These are phyloP conservation scores for Fragilaria crotonensis DNA, from an alignment of 108 stramenopile genomes.

Conservation along the genomic window DNA sequence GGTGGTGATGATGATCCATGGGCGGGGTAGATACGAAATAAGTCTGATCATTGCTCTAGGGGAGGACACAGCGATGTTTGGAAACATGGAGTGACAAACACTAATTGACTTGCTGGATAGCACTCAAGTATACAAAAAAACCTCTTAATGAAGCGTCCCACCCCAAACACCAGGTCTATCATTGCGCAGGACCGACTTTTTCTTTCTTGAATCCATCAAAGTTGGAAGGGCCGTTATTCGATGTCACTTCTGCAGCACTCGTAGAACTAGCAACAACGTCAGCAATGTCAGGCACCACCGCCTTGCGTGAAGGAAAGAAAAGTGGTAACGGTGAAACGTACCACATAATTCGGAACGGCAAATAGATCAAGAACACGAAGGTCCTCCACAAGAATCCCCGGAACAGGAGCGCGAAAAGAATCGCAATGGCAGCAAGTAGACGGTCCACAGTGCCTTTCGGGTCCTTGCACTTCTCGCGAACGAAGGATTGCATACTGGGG, in stretches of 20 bases:
- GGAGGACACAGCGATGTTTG: too few species aligned
- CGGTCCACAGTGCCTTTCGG: neutral
- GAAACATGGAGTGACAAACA: too few species aligned
- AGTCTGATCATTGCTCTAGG: too few species aligned
- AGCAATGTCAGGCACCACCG: neutral
- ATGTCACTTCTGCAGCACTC: neutral
- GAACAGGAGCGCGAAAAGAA: conserved; percentile 6
- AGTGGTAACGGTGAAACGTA: conserved; percentile 9
- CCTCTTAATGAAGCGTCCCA: too few species aligned
- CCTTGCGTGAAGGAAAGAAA: neutral
- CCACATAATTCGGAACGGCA: conserved; percentile 19
- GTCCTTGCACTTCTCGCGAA: neutral
- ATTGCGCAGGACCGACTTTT: neutral
- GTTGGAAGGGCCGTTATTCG: too few species aligned
- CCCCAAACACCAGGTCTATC: too few species aligned
- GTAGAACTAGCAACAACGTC: neutral
- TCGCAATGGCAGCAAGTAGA: neutral
- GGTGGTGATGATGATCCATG: too few species aligned
- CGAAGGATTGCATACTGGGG: neutral
- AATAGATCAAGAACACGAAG: conserved; percentile 3
- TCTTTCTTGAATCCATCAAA: conserved; percentile 3
- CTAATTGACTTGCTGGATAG: too few species aligned
- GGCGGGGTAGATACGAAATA: too few species aligned
- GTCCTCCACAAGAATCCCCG: conserved; percentile 5
- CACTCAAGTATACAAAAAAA: too few species aligned